Base-by-base conservation (phyloP, 306 rosid genomes). In the Medicago ruthenica region DNA sequence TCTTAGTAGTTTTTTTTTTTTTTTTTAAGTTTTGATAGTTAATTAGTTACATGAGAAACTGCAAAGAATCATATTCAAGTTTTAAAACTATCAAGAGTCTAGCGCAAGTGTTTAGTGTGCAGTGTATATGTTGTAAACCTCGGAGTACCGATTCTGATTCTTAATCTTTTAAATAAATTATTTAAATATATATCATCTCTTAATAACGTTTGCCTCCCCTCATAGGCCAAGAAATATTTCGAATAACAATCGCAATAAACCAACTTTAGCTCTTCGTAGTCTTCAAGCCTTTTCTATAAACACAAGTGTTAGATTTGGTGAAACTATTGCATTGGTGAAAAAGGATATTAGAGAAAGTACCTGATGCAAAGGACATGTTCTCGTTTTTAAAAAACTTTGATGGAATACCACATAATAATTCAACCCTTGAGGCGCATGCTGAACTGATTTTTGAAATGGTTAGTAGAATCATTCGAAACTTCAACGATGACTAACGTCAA, bases 401-500 rank as follows among this genome's bases (percentile, higher is more conserved):
- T 63, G 86, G 40, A 70, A 60, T 83, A 70, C 78, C 81, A 4
- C 53, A 69, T 9, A 74, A 75, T 14, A 83, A 75, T 63, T 73
- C 81, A 44, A 59, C 34, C 5, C 81, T 79, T 4, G 50, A 80
- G 18, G 78, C 41, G 2, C 83, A 79, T 45, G 81, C 83, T 18
- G 67, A 37, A 42, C 74, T 74, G 59, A 48, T 83, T 74, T 83
- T 83, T 20, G 75, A 57, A 68, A 61, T 83, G 86, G 86, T 83
- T n/a, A 74, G 70, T 59, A 2, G n/a, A 9, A 54, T 27, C 31
- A 27, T 27, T 27, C 31, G 4, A 27, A 27, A 27, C 31, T 27
- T 27, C 31, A 27, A 27, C 4, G 4, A 27, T 27, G 31, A 27
- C n/a, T n/a, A n/a, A n/a, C n/a, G n/a, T n/a, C n/a, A n/a, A n/a